Evolutionary conservation across 768 basidiomycete genomes (phyloP).

Genomic region (Leccinum truebloodii): DNA sequence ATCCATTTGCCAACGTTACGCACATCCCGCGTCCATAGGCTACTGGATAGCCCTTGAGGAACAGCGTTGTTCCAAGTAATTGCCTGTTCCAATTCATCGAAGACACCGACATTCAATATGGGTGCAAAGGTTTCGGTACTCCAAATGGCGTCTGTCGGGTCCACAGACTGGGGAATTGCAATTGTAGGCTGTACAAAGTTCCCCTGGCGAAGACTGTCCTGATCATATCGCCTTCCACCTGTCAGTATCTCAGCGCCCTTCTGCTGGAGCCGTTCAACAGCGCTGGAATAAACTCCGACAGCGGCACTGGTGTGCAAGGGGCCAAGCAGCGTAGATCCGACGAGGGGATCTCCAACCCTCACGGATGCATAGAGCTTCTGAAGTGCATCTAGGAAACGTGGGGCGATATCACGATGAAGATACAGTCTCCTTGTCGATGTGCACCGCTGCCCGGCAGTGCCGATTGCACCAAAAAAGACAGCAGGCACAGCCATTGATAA

Average conservation of each 20-base stretch:
- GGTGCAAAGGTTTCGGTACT: constrained; percentile 84
- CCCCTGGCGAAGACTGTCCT: constrained; percentile 58
- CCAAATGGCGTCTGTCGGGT: constrained; percentile 64
- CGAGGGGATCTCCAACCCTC: constrained; percentile 84
- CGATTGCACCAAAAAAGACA: constrained; percentile 93
- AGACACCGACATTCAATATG: constrained; percentile 83
- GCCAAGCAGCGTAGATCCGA: constrained; percentile 71
- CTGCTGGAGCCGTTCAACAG: constrained; percentile 60
- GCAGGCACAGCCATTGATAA: constrained; percentile 85
- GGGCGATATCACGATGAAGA: constrained; percentile 79
- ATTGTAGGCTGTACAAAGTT: constrained; percentile 92
- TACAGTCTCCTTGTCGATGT: constrained; percentile 91
- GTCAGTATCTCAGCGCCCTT: constrained; percentile 75
- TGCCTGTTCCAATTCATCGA: constrained; percentile 84
- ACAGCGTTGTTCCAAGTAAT: constrained; percentile 91
- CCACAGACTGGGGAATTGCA: constrained; percentile 60
- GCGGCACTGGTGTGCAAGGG: constrained; percentile 79
- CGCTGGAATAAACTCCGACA: constrained; percentile 60
- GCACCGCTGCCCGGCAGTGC: constrained; percentile 75
- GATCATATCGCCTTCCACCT: constrained; percentile 62
- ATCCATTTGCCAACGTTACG: constrained; percentile 90
- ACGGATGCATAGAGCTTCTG: constrained; percentile 71
- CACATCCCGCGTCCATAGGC: constrained; percentile 87
- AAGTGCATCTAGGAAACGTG: constrained; percentile 74
- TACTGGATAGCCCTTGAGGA: constrained; percentile 88